Evolutionary conservation across 768 basidiomycete genomes (phyloP).

Genomic region (Rhodotorula paludigena): DNA sequence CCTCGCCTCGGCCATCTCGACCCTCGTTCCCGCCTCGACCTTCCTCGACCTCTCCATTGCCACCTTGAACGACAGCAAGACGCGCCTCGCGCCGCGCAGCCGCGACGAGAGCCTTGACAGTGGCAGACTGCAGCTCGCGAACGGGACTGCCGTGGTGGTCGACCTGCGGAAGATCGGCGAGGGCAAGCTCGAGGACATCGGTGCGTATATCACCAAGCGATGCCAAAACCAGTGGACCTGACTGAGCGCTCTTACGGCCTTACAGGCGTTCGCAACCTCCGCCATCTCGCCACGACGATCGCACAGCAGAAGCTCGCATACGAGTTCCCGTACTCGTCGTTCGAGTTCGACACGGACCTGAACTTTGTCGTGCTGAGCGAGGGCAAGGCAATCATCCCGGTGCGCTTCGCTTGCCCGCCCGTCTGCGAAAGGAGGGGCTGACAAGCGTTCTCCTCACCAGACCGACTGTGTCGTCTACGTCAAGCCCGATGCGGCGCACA

Average conservation of each 20-base stretch:
- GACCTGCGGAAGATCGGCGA: conserved; percentile 41
- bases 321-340: conserved; percentile 44
- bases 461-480: conserved; percentile 43
- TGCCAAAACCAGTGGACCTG: not conserved
- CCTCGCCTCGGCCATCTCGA: not conserved
- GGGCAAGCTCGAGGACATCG: conserved; percentile 43
- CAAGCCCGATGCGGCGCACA: not conserved
- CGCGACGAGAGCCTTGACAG: conserved; percentile 42
- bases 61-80: conserved; percentile 36
- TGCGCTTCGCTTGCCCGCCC: not conserved
- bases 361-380: conserved; percentile 40
- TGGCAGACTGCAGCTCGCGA: conserved; percentile 41
- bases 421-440: too few species aligned
- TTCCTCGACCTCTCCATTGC: conserved; percentile 39
- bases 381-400: conserved; percentile 43
- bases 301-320: conserved; percentile 43
- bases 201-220: conserved; percentile 16
- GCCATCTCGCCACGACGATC: conserved; percentile 38
- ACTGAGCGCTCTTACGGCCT: too few species aligned
- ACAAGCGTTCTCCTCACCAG: not conserved
- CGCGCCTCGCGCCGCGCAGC: conserved; percentile 28
- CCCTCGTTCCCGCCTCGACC: conserved; percentile 35
- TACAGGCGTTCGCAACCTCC: conserved; percentile 44
- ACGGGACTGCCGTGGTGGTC: conserved; percentile 38
- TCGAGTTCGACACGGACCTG: conserved; percentile 43